A percentile compares a stretch with the other conserved stretches of the same genome.
These are phyloP conservation scores for Coemansia sp. DNA, from an alignment of 192 early-diverging fungal genomes.

Conservation along the genomic window DNA sequence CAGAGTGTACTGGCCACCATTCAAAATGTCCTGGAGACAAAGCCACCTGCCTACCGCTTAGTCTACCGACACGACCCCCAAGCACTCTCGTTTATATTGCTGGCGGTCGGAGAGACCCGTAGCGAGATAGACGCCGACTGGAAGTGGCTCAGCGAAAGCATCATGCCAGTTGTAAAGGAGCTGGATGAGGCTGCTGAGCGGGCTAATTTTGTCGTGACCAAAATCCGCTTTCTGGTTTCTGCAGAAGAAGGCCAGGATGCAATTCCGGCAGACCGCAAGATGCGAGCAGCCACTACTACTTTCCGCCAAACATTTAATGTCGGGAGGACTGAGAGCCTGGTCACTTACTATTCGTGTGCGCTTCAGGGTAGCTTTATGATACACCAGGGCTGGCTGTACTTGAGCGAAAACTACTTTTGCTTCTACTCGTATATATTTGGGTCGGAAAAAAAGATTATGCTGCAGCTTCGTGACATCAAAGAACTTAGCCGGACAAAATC, in stretches of 20 bases:
- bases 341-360: conserved; percentile 94
- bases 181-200: conserved; percentile 78
- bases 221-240: conserved; percentile 84
- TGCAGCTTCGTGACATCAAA: conserved; percentile 91
- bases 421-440: conserved; percentile 96
- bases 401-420: conserved; percentile 87
- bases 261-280: conserved; percentile 79
- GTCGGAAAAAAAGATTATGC: conserved; percentile 84
- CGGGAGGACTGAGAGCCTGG: conserved; percentile 76
- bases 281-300: conserved; percentile 79
- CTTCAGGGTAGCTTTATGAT: conserved; percentile 74
- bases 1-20: conserved; percentile 81
- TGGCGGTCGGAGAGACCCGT: conserved; percentile 80
- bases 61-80: conserved; percentile 64
- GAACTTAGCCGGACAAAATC: conserved; percentile 83
- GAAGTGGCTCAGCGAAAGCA: conserved; percentile 82
- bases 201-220: conserved; percentile 84
- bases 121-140: conserved; percentile 87
- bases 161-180: conserved; percentile 64
- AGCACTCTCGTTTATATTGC: conserved; percentile 64
- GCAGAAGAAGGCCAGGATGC: conserved; percentile 63
- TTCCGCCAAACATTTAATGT: conserved; percentile 88
- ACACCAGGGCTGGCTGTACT: conserved; percentile 97
- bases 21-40: conserved; percentile 93
- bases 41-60: conserved; percentile 89